phyloP scores from a whole-genome alignment of 306 rosid genomes.

The Trichosanthes truncata region DNA sequence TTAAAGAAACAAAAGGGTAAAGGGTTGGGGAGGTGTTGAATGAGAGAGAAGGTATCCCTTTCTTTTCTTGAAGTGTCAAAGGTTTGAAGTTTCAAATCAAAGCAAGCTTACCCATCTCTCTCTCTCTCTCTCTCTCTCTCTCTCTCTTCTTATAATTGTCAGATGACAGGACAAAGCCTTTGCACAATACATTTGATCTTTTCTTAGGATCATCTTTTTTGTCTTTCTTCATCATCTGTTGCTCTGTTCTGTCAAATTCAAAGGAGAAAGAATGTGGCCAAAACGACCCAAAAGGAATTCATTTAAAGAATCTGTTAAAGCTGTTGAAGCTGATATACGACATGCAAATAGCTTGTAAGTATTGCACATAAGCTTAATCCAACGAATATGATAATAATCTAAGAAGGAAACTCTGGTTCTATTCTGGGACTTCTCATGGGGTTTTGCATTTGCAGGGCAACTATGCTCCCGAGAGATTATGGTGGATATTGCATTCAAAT shows the following conservation, averaged over 20 bases:
- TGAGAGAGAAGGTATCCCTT: slow-evolving; percentile 42
- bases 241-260: not conserved
- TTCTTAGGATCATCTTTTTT: not conserved
- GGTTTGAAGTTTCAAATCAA: slow-evolving; percentile 36
- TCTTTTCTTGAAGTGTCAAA: slow-evolving; percentile 37
- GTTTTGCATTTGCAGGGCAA: slow-evolving; percentile 45
- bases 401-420: not conserved
- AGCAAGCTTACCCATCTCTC: slow-evolving; percentile 9
- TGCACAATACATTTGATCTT: slow-evolving; percentile 15
- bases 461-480: slow-evolving; percentile 43
- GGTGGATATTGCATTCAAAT: slow-evolving; percentile 49
- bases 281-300: slow-evolving; percentile 28
- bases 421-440: not conserved
- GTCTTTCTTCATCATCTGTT: not conserved
- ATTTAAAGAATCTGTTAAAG: slow-evolving; percentile 48
- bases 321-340: slow-evolving; percentile 61
- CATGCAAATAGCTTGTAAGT: slow-evolving; percentile 67
- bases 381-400: not conserved
- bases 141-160: not conserved
- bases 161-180: slow-evolving; percentile 2
- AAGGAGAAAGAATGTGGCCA: slow-evolving; percentile 43
- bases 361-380: not conserved
- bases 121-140: not conserved
- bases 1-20: slow-evolving; percentile 1
- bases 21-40: not conserved